Evolutionary conservation across 2,329 filamentous ascomycete species (phyloP), one percentile per base, ranked within the genome.

Genomic region (Fusarium sp.): DNA sequence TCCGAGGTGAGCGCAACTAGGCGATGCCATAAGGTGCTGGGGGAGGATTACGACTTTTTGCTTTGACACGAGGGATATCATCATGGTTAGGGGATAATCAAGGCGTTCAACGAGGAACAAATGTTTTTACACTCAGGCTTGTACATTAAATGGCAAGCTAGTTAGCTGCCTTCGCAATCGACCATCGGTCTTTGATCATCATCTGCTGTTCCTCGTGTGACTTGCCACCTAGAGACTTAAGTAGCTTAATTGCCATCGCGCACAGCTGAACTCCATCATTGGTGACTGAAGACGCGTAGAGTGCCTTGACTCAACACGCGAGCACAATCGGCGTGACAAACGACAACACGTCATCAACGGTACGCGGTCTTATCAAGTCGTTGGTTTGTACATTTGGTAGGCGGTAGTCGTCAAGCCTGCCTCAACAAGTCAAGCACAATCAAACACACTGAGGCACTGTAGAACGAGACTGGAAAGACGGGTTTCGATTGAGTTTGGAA

Each of bases 1-100:
- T 99, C 80, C 93, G 96, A 79, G 96, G 96, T 75, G 95, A 96
- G 88, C 92, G 93, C 83, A 94, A 93, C 87, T 95, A 90, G 3
- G 25, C 25, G 25, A 27, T 27, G 40, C 66, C 50, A 56, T 64
- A 71, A 60, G 71, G 70, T 44, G 63, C 54, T 45, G 74, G 77
- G 78, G 77, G 76, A 22, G 78, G 79, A 75, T 83, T 75, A 84
- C 77, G 82, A 82, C 76, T 79, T 80, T 66, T 66, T 79, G 75
- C 73, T 80, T 81, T 81, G 76, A 76, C 66, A 79, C 71, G 79
- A 80, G 70, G 77, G 78, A 78, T 75, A 76, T 78, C 74, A 76
- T 78, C 73, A 78, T 69, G 77, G 76, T 76, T 80, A 77, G 83
- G 34, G 81, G 80, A 77, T 83, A 82, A 83, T 82, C 78, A 81